Base-by-base conservation (phyloP, 2,329 filamentous ascomycete species). In the Paecilomyces variotii region DNA sequence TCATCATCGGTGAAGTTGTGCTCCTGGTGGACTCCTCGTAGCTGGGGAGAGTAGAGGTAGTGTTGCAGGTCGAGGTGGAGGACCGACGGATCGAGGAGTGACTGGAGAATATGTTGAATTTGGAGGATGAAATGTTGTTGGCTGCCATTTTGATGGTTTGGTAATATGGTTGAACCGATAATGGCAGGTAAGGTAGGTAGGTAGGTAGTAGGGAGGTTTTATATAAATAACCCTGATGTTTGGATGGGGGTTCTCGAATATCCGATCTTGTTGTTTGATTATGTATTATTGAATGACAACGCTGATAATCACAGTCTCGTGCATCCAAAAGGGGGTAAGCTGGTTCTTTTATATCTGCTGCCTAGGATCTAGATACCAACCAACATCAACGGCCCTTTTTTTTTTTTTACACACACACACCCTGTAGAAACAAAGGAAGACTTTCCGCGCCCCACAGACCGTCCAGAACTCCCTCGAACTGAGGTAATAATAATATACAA, bases 31-130 rank as follows among this genome's bases (percentile, higher is more conserved):
- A 45, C 19, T 45, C 39, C 39, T 45, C 39, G 4, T 45, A 45
- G 7, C 39, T 45, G 39, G 39, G 39, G 9, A 45, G 39, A 45
- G 39, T 24, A 14, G 39, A 45, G n/a, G 39, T 9, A 14, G 39
- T 45, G 6, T 19, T 45, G 39, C 19, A 45, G n/a, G 39, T 45
- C 35, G 35, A 45, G 14, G 35, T 45, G n/a, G 39, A 45, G 39
- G 39, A 45, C 14, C 39, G 39, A 14, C 39, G 39, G 14, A 14
- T n/a, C 5, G n/a, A 45, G n/a, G 39, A 45, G n/a, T 45, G 14
- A 14, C 39, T 45, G n/a, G 35, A 26, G 65, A 60, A 45, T 66
- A 68, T 50, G 74, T 64, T 6, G 59, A 63, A 28, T 62, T 63
- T 24, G 65, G 39, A 45, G 39, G 19, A 12, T 11, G 32, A 45